Conservation (phyloP, 139 green algal genomes). For the Closterium sp. region DNA sequence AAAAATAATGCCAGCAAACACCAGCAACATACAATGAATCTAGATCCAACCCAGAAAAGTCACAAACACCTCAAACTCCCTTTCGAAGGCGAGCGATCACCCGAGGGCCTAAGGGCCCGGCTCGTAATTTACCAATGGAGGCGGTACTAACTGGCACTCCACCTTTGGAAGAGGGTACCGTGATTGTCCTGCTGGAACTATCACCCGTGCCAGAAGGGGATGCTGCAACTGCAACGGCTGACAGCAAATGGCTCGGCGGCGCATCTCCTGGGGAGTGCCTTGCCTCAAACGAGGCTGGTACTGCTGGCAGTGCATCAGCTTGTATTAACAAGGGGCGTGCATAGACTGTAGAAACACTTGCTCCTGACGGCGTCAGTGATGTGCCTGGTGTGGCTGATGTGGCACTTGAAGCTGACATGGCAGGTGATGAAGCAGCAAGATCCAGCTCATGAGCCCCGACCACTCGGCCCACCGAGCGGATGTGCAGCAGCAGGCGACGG, state of each 20-base stretch:
- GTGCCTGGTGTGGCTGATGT: not conserved
- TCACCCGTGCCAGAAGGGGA: not conserved
- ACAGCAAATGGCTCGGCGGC: not conserved
- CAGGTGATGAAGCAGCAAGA: not conserved
- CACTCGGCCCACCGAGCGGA: not conserved
- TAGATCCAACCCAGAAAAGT: too few species aligned
- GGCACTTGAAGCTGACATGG: too few species aligned
- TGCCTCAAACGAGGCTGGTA: not conserved
- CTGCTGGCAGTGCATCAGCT: too few species aligned
- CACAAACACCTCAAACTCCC: too few species aligned
- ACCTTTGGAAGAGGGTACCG: not conserved
- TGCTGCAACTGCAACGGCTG: not conserved
- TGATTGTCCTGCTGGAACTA: not conserved
- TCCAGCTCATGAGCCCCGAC: not conserved
- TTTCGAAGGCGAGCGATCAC: not conserved
- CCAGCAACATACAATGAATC: not conserved
- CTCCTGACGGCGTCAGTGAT: too few species aligned
- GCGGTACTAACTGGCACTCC: not conserved
- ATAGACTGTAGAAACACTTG: too few species aligned
- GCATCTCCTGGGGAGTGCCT: not conserved
- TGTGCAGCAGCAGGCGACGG: slow-evolving; percentile 36
- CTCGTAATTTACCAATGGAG: not conserved
- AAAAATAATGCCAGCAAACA: too few species aligned
- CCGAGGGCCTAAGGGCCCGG: not conserved
- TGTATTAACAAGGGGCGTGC: too few species aligned